Evolutionary conservation across 2,329 filamentous ascomycete species (phyloP).

Genomic region (Nakataea oryzae): DNA sequence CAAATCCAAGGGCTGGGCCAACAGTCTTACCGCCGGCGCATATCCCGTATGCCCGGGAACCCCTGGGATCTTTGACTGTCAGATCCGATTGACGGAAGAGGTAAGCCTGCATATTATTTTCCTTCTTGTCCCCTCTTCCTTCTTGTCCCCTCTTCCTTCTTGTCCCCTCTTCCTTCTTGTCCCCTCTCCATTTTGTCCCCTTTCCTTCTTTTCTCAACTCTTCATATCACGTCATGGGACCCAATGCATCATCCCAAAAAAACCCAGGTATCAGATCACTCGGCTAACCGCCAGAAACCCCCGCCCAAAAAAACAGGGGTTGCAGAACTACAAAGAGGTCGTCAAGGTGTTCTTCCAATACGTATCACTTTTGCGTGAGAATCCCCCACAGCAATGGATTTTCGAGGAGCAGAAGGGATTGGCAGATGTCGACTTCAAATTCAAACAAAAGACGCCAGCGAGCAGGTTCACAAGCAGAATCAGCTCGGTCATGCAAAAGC

Average conservation of each 20-base stretch:
- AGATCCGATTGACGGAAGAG: slow-evolving; percentile 73
- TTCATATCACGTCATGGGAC: not conserved
- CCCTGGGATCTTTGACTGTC: slow-evolving; percentile 68
- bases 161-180: not conserved
- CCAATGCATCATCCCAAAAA: not conserved
- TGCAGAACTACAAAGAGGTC: slow-evolving; percentile 74
- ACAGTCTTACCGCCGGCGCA: slow-evolving; percentile 67
- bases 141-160: not conserved
- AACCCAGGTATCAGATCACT: too few relatives aligned
- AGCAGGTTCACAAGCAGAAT: slow-evolving; percentile 81
- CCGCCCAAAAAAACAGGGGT: slow-evolving; percentile 29
- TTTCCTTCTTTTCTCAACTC: not conserved
- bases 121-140: not conserved
- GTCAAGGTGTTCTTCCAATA: slow-evolving; percentile 85
- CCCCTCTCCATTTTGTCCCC: not conserved
- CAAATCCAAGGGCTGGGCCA: slow-evolving; percentile 85
- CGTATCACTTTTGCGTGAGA: slow-evolving; percentile 72
- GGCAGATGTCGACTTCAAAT: slow-evolving; percentile 89
- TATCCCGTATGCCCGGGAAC: slow-evolving; percentile 67
- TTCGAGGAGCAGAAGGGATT: slow-evolving; percentile 86
- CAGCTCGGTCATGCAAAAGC: slow-evolving; percentile 84
- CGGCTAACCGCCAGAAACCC: not conserved
- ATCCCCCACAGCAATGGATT: slow-evolving; percentile 81
- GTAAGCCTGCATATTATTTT: slow-evolving; percentile 26
- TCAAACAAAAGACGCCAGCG: slow-evolving; percentile 84